These are phyloP conservation scores for Forsythia viridissima DNA, from an alignment of 257 asterid species.

Conservation along the genomic window DNA sequence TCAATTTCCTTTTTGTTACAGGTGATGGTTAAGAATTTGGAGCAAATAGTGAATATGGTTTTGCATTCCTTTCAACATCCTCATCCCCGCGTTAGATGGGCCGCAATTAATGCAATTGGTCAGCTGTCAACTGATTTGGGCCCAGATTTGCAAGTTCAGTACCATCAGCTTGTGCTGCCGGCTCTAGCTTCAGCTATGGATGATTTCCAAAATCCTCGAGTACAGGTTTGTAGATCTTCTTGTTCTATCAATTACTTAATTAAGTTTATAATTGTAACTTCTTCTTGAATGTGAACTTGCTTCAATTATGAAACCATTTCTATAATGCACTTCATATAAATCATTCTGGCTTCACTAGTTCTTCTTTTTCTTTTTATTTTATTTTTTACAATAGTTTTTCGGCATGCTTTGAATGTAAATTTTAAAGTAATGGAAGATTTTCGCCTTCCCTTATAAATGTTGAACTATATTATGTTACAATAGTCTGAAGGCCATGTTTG, in stretches of 20 bases:
- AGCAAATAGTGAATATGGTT: conserved; percentile 90
- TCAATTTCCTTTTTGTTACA: conserved; percentile 21
- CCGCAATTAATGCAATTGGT: conserved; percentile 98
- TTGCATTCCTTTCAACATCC: conserved; percentile 91
- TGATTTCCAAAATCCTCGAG: conserved; percentile 91
- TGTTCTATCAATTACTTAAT: neutral
- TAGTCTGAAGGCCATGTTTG: neutral
- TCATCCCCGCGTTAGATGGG: conserved; percentile 99
- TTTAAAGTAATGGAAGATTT: neutral
- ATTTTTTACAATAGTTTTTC: neutral
- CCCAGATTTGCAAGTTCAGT: conserved; percentile 90
- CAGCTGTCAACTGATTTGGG: conserved; percentile 98
- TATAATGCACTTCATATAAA: neutral
- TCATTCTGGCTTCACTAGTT: no score
- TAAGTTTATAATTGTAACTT: neutral
- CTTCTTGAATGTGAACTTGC: neutral
- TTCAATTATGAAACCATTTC: neutral
- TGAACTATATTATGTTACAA: neutral
- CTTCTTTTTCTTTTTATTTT: no score
- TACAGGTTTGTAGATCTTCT: conserved; percentile 60
- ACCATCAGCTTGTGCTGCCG: conserved; percentile 77
- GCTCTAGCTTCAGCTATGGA: conserved; percentile 91
- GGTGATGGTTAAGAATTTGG: conserved; percentile 91
- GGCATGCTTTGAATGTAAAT: neutral
- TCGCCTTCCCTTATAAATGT: neutral